Evolutionary conservation across 495 filamentous ascomycete species (phyloP).

Genomic region (Neurospora sp.): DNA sequence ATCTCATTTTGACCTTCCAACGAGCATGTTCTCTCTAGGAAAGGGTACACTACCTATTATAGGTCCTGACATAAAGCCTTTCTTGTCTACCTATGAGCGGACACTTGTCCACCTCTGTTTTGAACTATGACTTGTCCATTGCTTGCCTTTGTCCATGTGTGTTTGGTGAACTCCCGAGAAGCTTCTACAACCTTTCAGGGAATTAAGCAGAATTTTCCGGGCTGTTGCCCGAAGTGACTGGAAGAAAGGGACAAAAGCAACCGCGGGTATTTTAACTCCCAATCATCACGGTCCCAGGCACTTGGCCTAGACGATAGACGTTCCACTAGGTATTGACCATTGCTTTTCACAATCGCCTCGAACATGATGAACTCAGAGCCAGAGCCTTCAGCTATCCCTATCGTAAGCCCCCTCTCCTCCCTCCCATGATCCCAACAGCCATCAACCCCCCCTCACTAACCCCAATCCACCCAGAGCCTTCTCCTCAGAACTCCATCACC

Average conservation of each 20-base stretch:
- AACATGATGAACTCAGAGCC: background rate
- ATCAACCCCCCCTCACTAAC: background rate
- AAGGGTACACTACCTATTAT: too few species aligned
- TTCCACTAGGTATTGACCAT: background rate
- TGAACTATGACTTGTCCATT: background rate
- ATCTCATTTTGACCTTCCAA: too few species aligned
- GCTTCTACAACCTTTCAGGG: background rate
- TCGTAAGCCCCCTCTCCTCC: fast-evolving
- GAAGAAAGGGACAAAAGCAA: background rate
- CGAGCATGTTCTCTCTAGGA: too few species aligned
- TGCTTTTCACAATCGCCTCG: background rate
- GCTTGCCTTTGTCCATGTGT: background rate
- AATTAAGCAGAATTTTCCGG: background rate
- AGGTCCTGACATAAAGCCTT: background rate
- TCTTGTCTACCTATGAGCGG: background rate
- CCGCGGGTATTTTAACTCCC: background rate
- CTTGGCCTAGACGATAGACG: background rate
- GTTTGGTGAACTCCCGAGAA: background rate
- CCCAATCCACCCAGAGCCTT: background rate
- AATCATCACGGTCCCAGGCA: background rate
- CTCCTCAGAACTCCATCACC: background rate
- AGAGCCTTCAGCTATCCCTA: background rate
- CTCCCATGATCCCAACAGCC: fast-evolving
- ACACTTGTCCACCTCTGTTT: background rate
- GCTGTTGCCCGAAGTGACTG: background rate